Base-by-base conservation (phyloP, 805 yeast species). In the Isabelozyma rhagii region DNA sequence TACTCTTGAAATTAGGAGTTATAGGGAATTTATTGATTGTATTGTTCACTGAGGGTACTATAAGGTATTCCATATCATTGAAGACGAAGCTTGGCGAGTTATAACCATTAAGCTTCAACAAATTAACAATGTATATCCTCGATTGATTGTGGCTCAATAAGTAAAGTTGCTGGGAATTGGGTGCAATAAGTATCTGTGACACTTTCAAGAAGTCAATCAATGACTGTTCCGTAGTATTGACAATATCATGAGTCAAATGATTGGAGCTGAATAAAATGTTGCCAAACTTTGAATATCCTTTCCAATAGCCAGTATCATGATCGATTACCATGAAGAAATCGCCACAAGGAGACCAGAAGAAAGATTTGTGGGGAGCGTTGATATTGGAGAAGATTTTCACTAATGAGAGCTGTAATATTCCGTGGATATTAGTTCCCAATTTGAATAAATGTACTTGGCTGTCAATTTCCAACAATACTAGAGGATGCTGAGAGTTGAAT, bases 281-380 rank as follows among this genome's bases (percentile, higher is more conserved):
- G 2, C 78, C 78, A 50, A 71, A 71, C 51, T 63, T 66, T 5
- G 76, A 64, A 39, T 59, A 52, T 14, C 71, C 52, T 14, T 59
- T 55, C 77, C 77, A 74, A 39, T 47, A 45, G 1, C 64, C 64
- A 18, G 62, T 51, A 6, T 47, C 39, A 3, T 46, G 34, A 48
- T 61, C 56, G 6, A 62, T 50, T 5, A 60, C 28, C 10, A 56
- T 48, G 42, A 71, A 68, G 48, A 64, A 72, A 17, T 55, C 57
- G 3, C 78, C 79, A 51, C 69, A 61, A 1, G 71, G 62, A 1
- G 77, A 61, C 78, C 78, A 74, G 8, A 39, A 39, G 18, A 39
- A 39, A 13, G 41, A 39, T 15, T 36, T 15, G 17, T 15, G 36
- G 38, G 39, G 7, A 18, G 10, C 9, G 25, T 31, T 14, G 21